These are phyloP conservation scores for Histomonas meleagridis DNA, from an alignment of 208 protist species.

Conservation along the genomic window DNA sequence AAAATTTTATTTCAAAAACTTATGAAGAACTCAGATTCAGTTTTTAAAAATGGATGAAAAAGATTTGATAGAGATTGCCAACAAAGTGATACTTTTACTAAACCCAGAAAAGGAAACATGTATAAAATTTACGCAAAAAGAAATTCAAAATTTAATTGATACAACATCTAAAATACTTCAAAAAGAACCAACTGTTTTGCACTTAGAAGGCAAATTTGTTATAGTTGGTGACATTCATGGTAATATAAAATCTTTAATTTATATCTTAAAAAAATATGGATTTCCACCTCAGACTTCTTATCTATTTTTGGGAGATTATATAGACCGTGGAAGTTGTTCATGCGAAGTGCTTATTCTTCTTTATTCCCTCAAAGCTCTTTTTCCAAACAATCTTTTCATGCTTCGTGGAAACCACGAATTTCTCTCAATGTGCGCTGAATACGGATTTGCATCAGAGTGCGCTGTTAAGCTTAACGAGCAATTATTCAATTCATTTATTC, in stretches of 20 bases:
- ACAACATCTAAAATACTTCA: background rate
- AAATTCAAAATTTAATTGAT: background rate
- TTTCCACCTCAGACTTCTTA: background rate
- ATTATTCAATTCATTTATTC: constrained; percentile 38
- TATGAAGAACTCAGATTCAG: too few relatives aligned
- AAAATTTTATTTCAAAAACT: too few relatives aligned
- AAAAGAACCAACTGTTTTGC: background rate
- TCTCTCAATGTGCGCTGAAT: constrained; percentile 36
- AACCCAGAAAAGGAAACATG: too few relatives aligned
- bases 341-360: constrained; percentile 44
- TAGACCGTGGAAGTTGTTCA: constrained; percentile 44
- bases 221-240: constrained; percentile 26
- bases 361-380: constrained; percentile 20
- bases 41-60: too few relatives aligned
- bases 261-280: background rate
- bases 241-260: background rate
- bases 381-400: constrained; percentile 44
- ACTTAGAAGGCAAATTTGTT: background rate
- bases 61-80: too few relatives aligned
- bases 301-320: constrained; percentile 46
- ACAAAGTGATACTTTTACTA: too few relatives aligned
- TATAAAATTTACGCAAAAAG: too few relatives aligned
- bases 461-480: constrained; percentile 37
- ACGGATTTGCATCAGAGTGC: constrained; percentile 42
- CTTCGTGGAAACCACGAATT: constrained; percentile 51